A percentile compares a stretch with the other conserved stretches of the same genome.
Conservation (phyloP, 257 asterid genomes). For the Prunella vulgaris region DNA sequence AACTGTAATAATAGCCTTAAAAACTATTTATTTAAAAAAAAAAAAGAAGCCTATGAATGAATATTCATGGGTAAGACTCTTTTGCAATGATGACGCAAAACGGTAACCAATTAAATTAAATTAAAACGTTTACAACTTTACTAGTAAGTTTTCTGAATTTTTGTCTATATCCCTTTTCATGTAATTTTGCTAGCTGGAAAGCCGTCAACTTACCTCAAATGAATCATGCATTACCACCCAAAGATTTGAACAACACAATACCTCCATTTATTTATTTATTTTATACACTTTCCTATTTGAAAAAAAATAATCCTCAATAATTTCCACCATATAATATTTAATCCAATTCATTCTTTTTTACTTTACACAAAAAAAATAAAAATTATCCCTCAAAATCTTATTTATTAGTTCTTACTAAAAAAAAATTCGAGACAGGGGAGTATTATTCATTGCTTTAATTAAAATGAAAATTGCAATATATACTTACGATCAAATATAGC, state of each 20-base stretch:
- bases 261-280: neutral
- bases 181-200: constrained; percentile 31
- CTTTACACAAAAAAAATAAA: too few species aligned
- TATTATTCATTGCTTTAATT: too few species aligned
- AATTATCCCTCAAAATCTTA: too few species aligned
- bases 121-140: constrained; percentile 16
- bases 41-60: neutral
- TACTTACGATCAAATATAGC: too few species aligned
- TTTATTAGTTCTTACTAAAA: too few species aligned
- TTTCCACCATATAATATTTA: too few species aligned
- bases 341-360: too few species aligned
- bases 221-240: neutral
- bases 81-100: constrained; percentile 16
- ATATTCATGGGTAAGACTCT: neutral
- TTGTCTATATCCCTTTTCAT: constrained; percentile 8
- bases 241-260: neutral
- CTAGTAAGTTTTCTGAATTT: constrained; percentile 15
- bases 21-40: neutral
- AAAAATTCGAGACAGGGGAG: too few species aligned
- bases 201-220: neutral
- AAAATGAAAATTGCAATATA: too few species aligned
- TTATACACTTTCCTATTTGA: neutral
- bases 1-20: constrained; percentile 21
- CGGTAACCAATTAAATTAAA: neutral
- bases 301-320: too few species aligned